Conservation (phyloP, 257 asterid genomes). For the Handroanthus guayacan region DNA sequence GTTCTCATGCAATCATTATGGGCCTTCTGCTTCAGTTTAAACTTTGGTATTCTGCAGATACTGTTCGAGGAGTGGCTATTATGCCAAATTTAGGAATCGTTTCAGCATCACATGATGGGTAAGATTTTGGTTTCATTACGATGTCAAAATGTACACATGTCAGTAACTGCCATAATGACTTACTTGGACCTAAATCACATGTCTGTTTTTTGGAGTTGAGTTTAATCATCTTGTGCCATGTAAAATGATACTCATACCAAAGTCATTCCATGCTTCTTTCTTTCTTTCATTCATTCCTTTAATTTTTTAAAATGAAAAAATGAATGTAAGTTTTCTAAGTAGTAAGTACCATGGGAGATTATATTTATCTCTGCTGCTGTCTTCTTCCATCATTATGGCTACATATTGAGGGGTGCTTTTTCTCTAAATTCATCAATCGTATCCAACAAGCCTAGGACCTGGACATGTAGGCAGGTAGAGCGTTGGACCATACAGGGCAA, state of each 20-base stretch:
- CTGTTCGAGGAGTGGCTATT: slow-evolving; percentile 88
- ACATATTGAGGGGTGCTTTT: background rate
- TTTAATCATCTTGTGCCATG: slow-evolving; percentile 4
- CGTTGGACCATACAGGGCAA: no score
- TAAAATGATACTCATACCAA: background rate
- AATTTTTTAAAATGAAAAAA: no score
- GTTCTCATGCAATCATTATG: background rate
- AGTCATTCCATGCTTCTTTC: background rate
- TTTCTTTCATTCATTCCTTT: no score
- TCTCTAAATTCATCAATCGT: background rate
- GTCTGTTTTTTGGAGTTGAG: slow-evolving; percentile 10
- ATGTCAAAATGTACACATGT: slow-evolving; percentile 16
- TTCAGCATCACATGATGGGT: slow-evolving; percentile 99
- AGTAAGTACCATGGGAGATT: background rate
- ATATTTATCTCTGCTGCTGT: background rate
- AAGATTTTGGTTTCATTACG: slow-evolving; percentile 29
- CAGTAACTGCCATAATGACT: background rate
- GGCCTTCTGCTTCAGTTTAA: slow-evolving; percentile 8
- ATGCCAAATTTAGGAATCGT: slow-evolving; percentile 88
- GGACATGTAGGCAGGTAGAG: background rate
- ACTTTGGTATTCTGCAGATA: slow-evolving; percentile 59
- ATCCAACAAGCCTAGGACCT: background rate
- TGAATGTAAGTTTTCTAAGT: background rate
- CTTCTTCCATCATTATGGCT: background rate
- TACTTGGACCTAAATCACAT: slow-evolving; percentile 17